Evolutionary conservation across 139 green algal genomes (phyloP).

Genomic region (Chlamydomonas sphaeroides): DNA sequence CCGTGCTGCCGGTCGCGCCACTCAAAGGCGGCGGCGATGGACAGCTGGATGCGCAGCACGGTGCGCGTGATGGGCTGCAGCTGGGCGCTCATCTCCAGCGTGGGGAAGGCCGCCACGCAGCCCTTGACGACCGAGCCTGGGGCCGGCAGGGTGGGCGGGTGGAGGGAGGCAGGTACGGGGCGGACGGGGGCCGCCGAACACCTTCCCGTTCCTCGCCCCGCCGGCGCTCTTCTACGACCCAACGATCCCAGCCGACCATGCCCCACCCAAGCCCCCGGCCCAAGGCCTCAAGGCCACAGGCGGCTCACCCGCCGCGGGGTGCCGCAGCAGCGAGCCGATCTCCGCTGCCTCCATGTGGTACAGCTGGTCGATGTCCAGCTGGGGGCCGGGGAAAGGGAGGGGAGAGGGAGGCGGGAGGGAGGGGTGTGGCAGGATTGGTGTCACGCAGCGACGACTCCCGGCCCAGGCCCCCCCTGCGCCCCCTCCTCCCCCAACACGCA

Average conservation of each 20-base stretch:
- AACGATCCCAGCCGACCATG: no score
- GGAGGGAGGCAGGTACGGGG: not conserved
- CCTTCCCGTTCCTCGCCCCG: no score
- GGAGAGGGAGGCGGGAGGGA: not conserved
- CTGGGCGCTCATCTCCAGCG: slow-evolving; percentile 76
- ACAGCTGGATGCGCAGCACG: slow-evolving; percentile 89
- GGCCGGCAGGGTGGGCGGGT: slow-evolving; percentile 48
- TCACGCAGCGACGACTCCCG: no score
- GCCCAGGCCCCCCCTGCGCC: no score
- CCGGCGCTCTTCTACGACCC: no score
- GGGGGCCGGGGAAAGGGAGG: not conserved
- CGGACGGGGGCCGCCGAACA: no score
- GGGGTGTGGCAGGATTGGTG: not conserved
- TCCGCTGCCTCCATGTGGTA: slow-evolving; percentile 87
- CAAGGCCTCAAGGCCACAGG: no score
- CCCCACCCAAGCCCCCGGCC: no score
- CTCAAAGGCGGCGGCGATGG: slow-evolving; percentile 79
- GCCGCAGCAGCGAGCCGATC: slow-evolving; percentile 86
- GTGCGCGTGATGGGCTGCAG: slow-evolving; percentile 96
- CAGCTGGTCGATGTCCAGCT: slow-evolving; percentile 79
- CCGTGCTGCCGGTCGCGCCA: slow-evolving; percentile 75
- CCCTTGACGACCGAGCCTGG: slow-evolving; percentile 43
- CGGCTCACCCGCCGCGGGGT: slow-evolving; percentile 75
- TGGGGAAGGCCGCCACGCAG: slow-evolving; percentile 82
- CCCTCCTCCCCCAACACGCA: no score